Evolutionary conservation across 257 asterid genomes (phyloP).

Genomic region (Capsicum chinense): DNA sequence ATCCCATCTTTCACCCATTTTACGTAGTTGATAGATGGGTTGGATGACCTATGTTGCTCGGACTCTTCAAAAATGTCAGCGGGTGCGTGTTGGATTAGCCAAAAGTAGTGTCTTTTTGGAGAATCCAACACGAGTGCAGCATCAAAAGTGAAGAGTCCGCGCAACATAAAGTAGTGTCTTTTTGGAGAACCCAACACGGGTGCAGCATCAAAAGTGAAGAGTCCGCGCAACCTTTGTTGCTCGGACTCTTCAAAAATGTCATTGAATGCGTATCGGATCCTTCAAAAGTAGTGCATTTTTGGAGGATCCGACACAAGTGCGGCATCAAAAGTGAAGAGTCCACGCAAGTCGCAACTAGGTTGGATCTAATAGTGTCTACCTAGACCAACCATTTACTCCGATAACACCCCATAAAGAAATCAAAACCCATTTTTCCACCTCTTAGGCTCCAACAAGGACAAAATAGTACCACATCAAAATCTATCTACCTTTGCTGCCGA

Average conservation of each 20-base stretch:
- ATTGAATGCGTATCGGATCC: rapidly evolving
- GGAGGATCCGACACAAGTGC: neutral
- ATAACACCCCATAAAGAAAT: conserved; percentile 10
- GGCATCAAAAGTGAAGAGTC: too few relatives aligned
- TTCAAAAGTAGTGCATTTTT: neutral
- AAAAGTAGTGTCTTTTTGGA: too few relatives aligned
- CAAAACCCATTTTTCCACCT: conserved; percentile 18
- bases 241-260: neutral
- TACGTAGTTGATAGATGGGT: neutral
- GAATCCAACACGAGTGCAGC: too few relatives aligned
- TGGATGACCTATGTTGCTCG: neutral
- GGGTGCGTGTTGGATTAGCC: too few relatives aligned
- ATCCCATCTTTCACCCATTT: neutral
- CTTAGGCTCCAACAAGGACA: conserved; percentile 16
- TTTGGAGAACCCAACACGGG: too few relatives aligned
- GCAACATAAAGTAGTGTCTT: too few relatives aligned
- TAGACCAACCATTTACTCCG: conserved; percentile 2
- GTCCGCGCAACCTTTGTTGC: neutral
- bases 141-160: too few relatives aligned
- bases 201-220: too few relatives aligned
- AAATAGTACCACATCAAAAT: neutral
- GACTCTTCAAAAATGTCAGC: too few relatives aligned
- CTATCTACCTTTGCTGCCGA: conserved; percentile 74
- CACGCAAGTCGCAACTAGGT: too few relatives aligned
- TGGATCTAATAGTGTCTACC: neutral